Evolutionary conservation across 2,329 filamentous ascomycete species (phyloP), one percentile per base, ranked within the genome.

Genomic region (Annulohypoxylon truncatum): DNA sequence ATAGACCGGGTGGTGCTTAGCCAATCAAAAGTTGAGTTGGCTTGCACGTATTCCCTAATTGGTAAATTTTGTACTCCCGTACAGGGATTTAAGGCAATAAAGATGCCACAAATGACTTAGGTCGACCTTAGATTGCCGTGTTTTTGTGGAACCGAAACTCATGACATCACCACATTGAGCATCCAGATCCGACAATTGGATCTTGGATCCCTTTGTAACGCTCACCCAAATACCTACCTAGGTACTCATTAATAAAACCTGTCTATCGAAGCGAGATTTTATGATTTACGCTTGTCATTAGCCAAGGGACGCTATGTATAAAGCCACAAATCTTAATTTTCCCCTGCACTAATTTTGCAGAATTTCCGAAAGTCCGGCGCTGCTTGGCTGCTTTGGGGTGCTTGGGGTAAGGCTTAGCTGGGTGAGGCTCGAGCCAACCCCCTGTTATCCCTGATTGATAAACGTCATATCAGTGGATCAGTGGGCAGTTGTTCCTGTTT

Each of bases 81-180:
- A 46, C 66, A 68, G 59, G 66, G 66, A 55, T 60, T 58, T 29
- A 31, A 18, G 59, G 24, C 51, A 61, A 20, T 46, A 29, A 29
- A 54, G 52, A 24, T 31, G 53, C 64, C 56, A 58, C 54, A 60
- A 40, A 44, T 64, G 26, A 55, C 44, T 28, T 31, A 44, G 28
- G 29, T 51, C 44, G 29, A 13, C 46, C n/a, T 54, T 33, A 40
- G 20, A 26, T 47, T 51, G n/a, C 12, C 18, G 15, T 13, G 7
- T 24, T 35, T 57, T 38, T 58, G 28, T 57, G 55, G 59, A 12
- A 3, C 42, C 9, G 12, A 2, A 18, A 47, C 10, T 66, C 42
- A 64, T 68, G 66, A 69, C 63, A 61, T 69, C 66, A 68, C 54
- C 50, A 62, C 4, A 18, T 35, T 22, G 26, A 64, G 56, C 26